Conservation (phyloP, 2,329 filamentous ascomycete species). For the Ceratocystis diversiconidia region DNA sequence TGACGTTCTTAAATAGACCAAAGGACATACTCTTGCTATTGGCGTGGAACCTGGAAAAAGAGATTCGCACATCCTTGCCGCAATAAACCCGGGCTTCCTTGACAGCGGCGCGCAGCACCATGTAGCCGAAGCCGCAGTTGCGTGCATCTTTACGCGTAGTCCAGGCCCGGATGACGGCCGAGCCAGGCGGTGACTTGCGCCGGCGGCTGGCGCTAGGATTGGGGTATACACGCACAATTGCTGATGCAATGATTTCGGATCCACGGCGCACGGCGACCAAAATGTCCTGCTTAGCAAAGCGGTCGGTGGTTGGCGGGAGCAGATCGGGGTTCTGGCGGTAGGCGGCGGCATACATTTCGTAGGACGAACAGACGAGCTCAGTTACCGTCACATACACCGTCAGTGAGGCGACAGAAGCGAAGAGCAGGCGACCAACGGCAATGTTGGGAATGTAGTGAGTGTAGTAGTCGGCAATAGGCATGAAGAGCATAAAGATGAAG, state of each 20-base stretch:
- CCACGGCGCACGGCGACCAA: constrained; percentile 43
- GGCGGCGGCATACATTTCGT: constrained; percentile 48
- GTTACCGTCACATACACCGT: constrained; percentile 49
- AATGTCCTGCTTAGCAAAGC: constrained; percentile 33
- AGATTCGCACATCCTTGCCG: constrained; percentile 51
- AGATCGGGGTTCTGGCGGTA: constrained; percentile 49
- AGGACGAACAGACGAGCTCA: constrained; percentile 45
- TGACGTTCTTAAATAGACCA: constrained; percentile 44
- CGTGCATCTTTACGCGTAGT: constrained; percentile 59
- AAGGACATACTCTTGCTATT: constrained; percentile 54
- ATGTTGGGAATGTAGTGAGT: constrained; percentile 21
- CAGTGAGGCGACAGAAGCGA: constrained; percentile 44
- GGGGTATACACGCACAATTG: constrained; percentile 41
- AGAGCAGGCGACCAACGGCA: constrained; percentile 40
- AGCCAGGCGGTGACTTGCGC: constrained; percentile 28
- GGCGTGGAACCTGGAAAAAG: constrained; percentile 65
- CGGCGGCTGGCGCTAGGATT: constrained; percentile 11
- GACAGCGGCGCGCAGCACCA: constrained; percentile 60
- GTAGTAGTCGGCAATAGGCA: constrained; percentile 28
- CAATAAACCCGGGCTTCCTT: constrained; percentile 51
- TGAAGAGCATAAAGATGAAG: constrained; percentile 30
- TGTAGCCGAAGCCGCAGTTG: constrained; percentile 54
- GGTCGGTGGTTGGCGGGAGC: constrained; percentile 19
- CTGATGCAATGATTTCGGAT: constrained; percentile 50
- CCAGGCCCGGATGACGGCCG: constrained; percentile 67